Percentiles rank a stretch among this genome's conserved stretches.
These are phyloP conservation scores for Gonapodya prolifera DNA, from an alignment of 192 early-diverging fungal species.

Conservation along the genomic window DNA sequence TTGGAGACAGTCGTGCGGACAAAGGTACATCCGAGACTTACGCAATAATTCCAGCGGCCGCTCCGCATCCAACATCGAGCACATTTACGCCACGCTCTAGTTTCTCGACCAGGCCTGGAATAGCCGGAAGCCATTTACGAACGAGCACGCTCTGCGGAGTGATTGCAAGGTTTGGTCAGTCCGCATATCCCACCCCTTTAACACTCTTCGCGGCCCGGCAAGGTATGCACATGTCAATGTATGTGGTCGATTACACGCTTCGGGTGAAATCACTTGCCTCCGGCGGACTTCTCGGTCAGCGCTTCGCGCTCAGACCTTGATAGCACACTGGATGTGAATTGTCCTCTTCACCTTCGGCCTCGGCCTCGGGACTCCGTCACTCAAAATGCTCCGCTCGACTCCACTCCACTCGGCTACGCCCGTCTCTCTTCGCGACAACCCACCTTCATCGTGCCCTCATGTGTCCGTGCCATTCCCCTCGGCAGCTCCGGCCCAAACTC, in stretches of 20 bases:
- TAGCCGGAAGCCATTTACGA: slow-evolving; percentile 2
- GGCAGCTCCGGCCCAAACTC: neutral
- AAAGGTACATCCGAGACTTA: no score
- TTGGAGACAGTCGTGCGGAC: no score
- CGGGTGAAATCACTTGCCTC: no score
- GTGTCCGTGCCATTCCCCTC: slow-evolving; percentile 4
- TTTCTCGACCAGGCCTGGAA: neutral
- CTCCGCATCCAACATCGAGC: slow-evolving; percentile 1
- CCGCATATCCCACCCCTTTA: no score
- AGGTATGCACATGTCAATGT: no score
- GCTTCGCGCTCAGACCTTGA: no score
- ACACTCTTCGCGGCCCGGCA: no score
- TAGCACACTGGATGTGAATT: no score
- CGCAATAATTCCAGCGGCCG: neutral
- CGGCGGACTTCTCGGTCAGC: no score
- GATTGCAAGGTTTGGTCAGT: neutral
- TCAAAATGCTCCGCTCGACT: no score
- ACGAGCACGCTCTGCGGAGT: neutral
- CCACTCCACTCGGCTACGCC: no score
- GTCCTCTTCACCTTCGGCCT: neutral
- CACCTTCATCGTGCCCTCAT: neutral
- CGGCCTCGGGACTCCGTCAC: neutral
- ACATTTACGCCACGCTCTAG: neutral
- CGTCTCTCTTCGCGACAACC: neutral
- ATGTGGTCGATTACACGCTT: no score